A percentile compares a stretch with the other conserved stretches of the same genome.
Conservation (phyloP, 116 monocot genomes). For the Phalaenopsis hybrid region DNA sequence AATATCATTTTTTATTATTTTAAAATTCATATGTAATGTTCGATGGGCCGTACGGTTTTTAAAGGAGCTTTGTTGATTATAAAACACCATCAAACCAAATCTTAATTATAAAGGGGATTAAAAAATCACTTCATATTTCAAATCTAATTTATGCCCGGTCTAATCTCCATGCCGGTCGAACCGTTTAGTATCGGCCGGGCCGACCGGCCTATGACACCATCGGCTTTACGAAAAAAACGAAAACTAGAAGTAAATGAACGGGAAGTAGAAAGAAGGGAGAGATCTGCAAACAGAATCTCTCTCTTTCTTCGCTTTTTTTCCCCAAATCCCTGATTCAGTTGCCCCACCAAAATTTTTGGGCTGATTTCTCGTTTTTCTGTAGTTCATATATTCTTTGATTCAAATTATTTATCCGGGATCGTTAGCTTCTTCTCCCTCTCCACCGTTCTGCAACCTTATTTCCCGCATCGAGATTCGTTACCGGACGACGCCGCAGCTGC, state of each 20-base stretch:
- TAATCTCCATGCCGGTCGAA: neutral
- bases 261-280: constrained; percentile 7
- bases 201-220: neutral
- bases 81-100: too few species aligned
- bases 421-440: neutral
- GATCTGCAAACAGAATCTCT: constrained; percentile 17
- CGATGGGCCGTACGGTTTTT: too few species aligned
- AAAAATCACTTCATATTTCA: too few species aligned
- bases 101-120: too few species aligned
- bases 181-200: neutral
- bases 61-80: too few species aligned
- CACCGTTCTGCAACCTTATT: neutral
- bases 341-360: neutral
- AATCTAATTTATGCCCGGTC: too few species aligned
- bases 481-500: neutral
- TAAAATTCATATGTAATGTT: too few species aligned
- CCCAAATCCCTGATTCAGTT: constrained; percentile 1
- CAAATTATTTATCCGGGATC: neutral
- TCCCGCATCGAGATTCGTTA: neutral
- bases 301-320: neutral
- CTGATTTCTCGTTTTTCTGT: neutral
- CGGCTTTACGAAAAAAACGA: neutral
- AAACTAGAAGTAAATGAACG: constrained; percentile 7
- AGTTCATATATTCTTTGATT: neutral
- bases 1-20: too few species aligned